Evolutionary conservation across 2,329 filamentous ascomycete genomes (phyloP), one percentile per base, ranked within the genome.

Genomic region (Cladorrhinum sp.): DNA sequence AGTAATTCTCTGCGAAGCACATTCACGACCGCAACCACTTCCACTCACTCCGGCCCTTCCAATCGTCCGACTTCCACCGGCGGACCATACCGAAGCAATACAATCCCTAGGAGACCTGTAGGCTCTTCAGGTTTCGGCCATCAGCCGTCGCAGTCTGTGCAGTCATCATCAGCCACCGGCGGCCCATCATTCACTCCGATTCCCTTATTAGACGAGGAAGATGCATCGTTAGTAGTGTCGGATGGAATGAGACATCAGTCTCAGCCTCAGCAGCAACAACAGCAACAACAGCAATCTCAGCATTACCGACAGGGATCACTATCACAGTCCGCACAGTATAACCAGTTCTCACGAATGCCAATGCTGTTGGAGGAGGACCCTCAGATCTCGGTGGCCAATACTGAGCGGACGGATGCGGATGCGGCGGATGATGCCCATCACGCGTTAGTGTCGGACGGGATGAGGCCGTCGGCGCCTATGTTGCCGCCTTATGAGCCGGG

Each of bases 401-500:
- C 41, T 4, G 41, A 45, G n/a, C 3, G 41, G 16, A 45, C 41
- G n/a, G 41, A 45, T 12, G 66, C 60, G 25, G 65, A 63, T 32
- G 48, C 60, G 52, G n/a, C n/a, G n/a, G n/a, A n/a, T n/a, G n/a
- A n/a, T n/a, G n/a, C n/a, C n/a, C 32, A 56, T 1, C 53, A 56
- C 18, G 65, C 68, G 3, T 62, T 69, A 29, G 65, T 68, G 2
- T 68, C 68, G 12, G 68, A 69, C 57, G 68, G 68, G 25, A 68
- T 68, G 64, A 60, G 66, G 24, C 65, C 66, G 10, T 61, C 60
- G 5, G 65, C 68, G 50, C 62, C 67, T 8, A 67, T 65, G 32
- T 55, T 74, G 22, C 72, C 74, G 25, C 71, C 73, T 2, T 76
- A 76, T 53, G 66, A 70, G 2, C 73, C 72, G 6, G 67, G 70